phyloP scores from a whole-genome alignment of 306 rosid genomes.

The Amphicarpaea edgeworthii region DNA sequence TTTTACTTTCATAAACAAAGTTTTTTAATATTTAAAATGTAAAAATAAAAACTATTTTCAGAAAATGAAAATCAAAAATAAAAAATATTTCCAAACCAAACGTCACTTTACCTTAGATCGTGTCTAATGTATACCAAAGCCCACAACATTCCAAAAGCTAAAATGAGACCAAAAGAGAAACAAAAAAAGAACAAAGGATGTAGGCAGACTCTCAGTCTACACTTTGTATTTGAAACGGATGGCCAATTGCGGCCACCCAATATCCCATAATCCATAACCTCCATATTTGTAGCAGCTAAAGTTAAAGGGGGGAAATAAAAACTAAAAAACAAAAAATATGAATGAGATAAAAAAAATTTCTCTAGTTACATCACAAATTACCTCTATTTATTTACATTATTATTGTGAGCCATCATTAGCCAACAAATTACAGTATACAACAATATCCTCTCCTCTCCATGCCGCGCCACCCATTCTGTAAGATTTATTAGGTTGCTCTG shows the following conservation, averaged over 20 bases:
- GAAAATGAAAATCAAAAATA: too few relatives aligned
- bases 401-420: constrained; percentile 49
- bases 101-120: too few relatives aligned
- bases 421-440: constrained; percentile 62
- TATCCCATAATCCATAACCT: constrained; percentile 33
- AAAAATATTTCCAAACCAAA: too few relatives aligned
- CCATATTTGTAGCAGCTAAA: constrained; percentile 27
- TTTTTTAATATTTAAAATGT: too few relatives aligned
- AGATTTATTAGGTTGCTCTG: constrained; percentile 58
- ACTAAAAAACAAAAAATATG: constrained; percentile 54
- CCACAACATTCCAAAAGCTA: background rate
- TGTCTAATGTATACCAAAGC: background rate
- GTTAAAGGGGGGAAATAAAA: background rate
- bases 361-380: constrained; percentile 64
- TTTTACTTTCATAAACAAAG: too few relatives aligned
- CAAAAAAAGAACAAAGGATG: background rate
- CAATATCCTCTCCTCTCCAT: constrained; percentile 43
- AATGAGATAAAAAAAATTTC: constrained; percentile 62
- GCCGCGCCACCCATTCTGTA: constrained; percentile 47
- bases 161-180: background rate
- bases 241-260: constrained; percentile 51
- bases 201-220: constrained; percentile 4
- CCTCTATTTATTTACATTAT: constrained; percentile 82
- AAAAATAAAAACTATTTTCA: too few relatives aligned
- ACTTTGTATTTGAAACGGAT: constrained; percentile 27